Evolutionary conservation across 2,329 filamentous ascomycete genomes (phyloP), one percentile per base, ranked within the genome.

Genomic region (Phaeoacremonium minimum): DNA sequence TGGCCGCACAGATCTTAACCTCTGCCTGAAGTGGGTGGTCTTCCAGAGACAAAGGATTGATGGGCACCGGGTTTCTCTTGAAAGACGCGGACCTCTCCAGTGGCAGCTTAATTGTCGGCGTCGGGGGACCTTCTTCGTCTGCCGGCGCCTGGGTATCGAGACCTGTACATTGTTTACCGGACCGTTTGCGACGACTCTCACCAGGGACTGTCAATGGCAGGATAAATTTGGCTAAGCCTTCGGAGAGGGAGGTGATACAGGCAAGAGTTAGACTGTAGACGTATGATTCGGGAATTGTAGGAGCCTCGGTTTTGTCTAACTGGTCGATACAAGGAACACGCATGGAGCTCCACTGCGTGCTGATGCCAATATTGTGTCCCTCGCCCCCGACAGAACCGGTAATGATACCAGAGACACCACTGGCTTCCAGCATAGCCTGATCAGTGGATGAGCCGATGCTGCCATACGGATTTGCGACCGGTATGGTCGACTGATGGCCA

Each of bases 191-290:
- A 53, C 79, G 61, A 46, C 61, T 59, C 15, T 94, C 87, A n/a
- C 67, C 69, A 5, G 88, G 84, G 2, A 95, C 87, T 1, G 93
- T 95, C 26, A 98, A 66, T 1, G 93, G 93, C 12, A 98, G 72
- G 32, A 97, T 85, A 47, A 95, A 95, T 56, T 91, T 95, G 18
- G 91, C 93, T 14, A 98, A 69, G 3, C 87, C 89, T 53, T 98
- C 93, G 1, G 91, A 95, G 33, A 98, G 76, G 2, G 83, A 88
- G 30, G 86, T 91, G 41, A 98, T 84, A 52, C 91, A 97, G 3
- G 87, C 85, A 29, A 98, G 65, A 2, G 91, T 86, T 32, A 98
- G 69, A 44, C 85, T 88, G 61, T 96, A 97, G 7, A 95, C 75
- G 52, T 98, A 98, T 0, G 93, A 95, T 43, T 96, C 91, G 0